Base-by-base conservation (phyloP, 805 yeast species). In the Saccharomycopsis babjevae region DNA sequence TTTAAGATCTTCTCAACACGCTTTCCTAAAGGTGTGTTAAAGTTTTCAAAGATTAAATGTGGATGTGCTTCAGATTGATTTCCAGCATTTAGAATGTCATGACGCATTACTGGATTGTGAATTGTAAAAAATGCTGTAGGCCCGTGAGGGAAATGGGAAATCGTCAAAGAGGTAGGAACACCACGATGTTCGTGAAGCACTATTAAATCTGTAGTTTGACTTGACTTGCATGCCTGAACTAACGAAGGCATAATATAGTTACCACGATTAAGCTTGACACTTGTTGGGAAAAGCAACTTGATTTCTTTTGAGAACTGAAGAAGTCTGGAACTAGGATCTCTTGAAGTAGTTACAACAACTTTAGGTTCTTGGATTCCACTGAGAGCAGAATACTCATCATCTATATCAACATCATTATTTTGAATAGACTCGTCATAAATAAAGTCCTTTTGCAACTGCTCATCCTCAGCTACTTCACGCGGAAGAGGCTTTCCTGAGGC, bases 111-210 rank as follows among this genome's bases (percentile, higher is more conserved):
- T 59, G 94, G 98, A 69, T 94, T 94, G 74, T 94, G 98, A 61
- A 94, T 76, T 11, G 97, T 89, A 78, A 94, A 94, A 55, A 88
- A 86, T 39, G 94, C 96, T 1, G 97, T 88, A 20, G 99, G 99
- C 0, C 99, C 99, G 71, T 94, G 97, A 3, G 99, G 99, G 72
- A 94, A 88, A 77, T 94, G 99, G 39, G 94, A 86, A 32, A 94
- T 76, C 0, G 98, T 93, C 62, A 94, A 69, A 0, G 97, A 89
- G 0, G 97, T 92, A 58, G 99, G 99, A 0, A 89, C 93, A 82
- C 99, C 99, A 74, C 99, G 81, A 74, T 94, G 99, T 71, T 94
- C 99, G 71, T 94, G 98, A 25, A 94, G 74, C 2, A 94, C 80
- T 28, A 94, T 77, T 66, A 94, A 74, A 71, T 94, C 99, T 1